Conservation (phyloP, 225 moss, liverwort and hornwort species). For the Thuidium tamariscinum region DNA sequence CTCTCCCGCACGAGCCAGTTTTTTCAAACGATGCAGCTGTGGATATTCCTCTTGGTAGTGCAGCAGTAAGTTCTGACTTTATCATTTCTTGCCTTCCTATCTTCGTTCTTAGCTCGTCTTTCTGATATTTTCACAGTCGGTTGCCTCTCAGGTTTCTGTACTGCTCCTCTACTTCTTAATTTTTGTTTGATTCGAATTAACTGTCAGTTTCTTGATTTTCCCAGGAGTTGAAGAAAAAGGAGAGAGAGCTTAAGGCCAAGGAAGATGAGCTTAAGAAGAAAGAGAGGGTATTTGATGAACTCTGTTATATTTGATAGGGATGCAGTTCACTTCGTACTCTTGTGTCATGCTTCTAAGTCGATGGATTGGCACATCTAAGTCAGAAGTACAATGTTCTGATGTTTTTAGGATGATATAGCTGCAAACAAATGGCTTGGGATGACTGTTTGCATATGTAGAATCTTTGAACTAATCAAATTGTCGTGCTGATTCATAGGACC, state of each 20-base stretch:
- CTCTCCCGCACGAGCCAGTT: conserved; percentile 85
- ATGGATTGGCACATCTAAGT: background rate
- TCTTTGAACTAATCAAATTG: background rate
- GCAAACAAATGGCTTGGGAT: background rate
- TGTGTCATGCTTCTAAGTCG: background rate
- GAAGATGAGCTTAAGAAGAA: conserved; percentile 76
- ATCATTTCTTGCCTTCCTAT: background rate
- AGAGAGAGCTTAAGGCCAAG: conserved; percentile 73
- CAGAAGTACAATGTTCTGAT: background rate
- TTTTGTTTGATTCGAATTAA: background rate
- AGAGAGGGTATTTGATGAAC: conserved; percentile 49
- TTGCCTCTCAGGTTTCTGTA: background rate
- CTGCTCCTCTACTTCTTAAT: background rate
- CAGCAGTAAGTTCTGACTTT: conserved; percentile 41
- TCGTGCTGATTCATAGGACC: conserved; percentile 32
- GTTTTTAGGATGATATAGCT: background rate
- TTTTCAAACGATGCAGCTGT: conserved; percentile 52
- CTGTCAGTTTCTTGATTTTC: background rate
- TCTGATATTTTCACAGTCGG: background rate
- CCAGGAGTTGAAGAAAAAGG: conserved; percentile 79
- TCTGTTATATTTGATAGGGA: background rate
- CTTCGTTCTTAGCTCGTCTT: background rate
- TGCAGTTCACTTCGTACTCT: background rate
- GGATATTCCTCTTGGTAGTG: conserved; percentile 82
- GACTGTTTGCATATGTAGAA: background rate